Evolutionary conservation across 192 early-diverging fungal genomes (phyloP).

Genomic region (Geranomyces variabilis): DNA sequence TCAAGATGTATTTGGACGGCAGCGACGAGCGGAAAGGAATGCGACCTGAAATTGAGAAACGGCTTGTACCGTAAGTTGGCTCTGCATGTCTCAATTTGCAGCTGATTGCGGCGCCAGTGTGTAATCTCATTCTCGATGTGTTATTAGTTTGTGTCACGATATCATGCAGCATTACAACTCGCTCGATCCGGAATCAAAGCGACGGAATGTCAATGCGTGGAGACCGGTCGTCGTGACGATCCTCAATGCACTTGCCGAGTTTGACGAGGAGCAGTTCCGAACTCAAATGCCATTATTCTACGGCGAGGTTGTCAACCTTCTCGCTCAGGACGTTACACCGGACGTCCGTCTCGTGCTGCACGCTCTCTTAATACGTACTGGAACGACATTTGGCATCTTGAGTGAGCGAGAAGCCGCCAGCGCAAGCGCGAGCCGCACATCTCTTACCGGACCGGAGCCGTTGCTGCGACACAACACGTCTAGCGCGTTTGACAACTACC

Average conservation of each 20-base stretch:
- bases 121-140: neutral
- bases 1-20: conserved; percentile 73
- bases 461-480: neutral
- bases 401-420: conserved; percentile 29
- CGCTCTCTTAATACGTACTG: conserved; percentile 44
- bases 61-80: conserved; percentile 62
- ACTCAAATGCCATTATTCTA: conserved; percentile 66
- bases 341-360: conserved; percentile 62
- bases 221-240: conserved; percentile 74
- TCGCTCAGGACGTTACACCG: conserved; percentile 64
- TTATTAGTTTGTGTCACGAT: conserved; percentile 53
- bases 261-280: conserved; percentile 72
- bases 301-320: conserved; percentile 61
- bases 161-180: conserved; percentile 67
- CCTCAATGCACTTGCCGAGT: conserved; percentile 65
- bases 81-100: conserved; percentile 6
- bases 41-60: conserved; percentile 63
- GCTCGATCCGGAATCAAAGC: conserved; percentile 72
- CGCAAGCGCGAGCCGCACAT: conserved; percentile 24
- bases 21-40: conserved; percentile 52
- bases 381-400: conserved; percentile 40
- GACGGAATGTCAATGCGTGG: conserved; percentile 74
- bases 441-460: conserved; percentile 5
- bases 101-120: neutral
- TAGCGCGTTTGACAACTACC: neutral